phyloP scores from a whole-genome alignment of 2,329 filamentous ascomycete genomes.

The Lachnellula suecica region DNA sequence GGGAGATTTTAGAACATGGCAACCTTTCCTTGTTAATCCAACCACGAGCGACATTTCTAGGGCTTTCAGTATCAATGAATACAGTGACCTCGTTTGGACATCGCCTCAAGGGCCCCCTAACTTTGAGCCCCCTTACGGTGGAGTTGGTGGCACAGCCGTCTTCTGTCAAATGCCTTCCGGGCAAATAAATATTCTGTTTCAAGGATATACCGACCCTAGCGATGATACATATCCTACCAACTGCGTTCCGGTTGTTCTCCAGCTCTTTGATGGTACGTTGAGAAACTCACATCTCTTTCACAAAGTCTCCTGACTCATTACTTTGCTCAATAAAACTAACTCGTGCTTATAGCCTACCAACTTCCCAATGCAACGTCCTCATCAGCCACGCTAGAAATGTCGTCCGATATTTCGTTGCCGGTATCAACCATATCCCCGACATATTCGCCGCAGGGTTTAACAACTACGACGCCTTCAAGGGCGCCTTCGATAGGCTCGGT shows the following conservation, averaged over 20 bases:
- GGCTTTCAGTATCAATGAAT: constrained; percentile 39
- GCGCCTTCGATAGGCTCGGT: too few relatives aligned
- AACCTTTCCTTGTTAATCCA: neutral
- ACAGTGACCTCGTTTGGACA: constrained; percentile 35
- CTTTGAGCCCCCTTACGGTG: constrained; percentile 2
- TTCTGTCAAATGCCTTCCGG: neutral
- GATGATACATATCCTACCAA: neutral
- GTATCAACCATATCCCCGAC: too few relatives aligned
- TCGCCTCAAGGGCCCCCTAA: too few relatives aligned
- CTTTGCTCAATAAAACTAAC: neutral
- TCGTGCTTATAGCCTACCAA: neutral
- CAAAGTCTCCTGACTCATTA: neutral
- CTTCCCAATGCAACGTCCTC: neutral
- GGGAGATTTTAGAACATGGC: neutral
- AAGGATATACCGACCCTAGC: neutral
- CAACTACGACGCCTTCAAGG: too few relatives aligned
- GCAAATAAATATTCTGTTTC: neutral
- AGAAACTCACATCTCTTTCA: neutral
- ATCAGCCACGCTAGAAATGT: neutral
- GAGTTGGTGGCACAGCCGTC: neutral
- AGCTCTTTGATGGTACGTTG: neutral
- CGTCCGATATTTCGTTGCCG: neutral
- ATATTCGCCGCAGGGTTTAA: too few relatives aligned
- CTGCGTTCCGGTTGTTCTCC: neutral
- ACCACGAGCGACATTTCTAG: neutral